A percentile compares a stretch with the other conserved stretches of the same genome.
These are phyloP conservation scores for Tanozyma kutaoensis DNA, from an alignment of 805 yeast genomes.

Conservation along the genomic window DNA sequence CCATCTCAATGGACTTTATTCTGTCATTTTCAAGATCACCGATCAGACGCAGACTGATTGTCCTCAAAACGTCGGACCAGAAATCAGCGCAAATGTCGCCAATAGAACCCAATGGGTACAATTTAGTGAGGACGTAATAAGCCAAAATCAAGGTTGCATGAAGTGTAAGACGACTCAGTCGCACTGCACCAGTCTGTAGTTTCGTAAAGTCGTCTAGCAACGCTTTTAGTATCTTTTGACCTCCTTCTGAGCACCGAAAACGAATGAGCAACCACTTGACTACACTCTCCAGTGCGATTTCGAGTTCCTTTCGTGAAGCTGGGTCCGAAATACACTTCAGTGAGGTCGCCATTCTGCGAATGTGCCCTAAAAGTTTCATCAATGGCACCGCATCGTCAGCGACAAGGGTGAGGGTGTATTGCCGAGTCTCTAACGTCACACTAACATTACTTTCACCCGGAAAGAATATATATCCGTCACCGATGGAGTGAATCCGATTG, in stretches of 20 bases:
- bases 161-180: conserved; percentile 3
- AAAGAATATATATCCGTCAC: conserved; percentile 5
- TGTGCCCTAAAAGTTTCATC: conserved; percentile 5
- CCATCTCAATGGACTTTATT: background rate
- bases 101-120: conserved; percentile 1
- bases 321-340: background rate
- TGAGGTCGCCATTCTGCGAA: conserved; percentile 1
- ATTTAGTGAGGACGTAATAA: conserved; percentile 3
- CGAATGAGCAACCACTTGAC: conserved; percentile 20
- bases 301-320: conserved; percentile 4
- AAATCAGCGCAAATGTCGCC: background rate
- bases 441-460: conserved; percentile 5
- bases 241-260: conserved; percentile 17
- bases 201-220: conserved; percentile 1
- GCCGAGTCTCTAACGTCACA: conserved; percentile 12
- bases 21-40: background rate
- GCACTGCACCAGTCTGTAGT: conserved; percentile 5
- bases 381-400: conserved; percentile 9
- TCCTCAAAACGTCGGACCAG: background rate
- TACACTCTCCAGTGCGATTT: conserved; percentile 9
- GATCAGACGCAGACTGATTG: background rate
- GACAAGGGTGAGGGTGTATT: conserved; percentile 6
- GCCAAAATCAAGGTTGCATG: conserved; percentile 5
- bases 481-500: conserved; percentile 1
- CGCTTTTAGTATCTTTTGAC: conserved; percentile 1